phyloP scores from a whole-genome alignment of 441 rosid genomes.

The Kokia cookei region DNA sequence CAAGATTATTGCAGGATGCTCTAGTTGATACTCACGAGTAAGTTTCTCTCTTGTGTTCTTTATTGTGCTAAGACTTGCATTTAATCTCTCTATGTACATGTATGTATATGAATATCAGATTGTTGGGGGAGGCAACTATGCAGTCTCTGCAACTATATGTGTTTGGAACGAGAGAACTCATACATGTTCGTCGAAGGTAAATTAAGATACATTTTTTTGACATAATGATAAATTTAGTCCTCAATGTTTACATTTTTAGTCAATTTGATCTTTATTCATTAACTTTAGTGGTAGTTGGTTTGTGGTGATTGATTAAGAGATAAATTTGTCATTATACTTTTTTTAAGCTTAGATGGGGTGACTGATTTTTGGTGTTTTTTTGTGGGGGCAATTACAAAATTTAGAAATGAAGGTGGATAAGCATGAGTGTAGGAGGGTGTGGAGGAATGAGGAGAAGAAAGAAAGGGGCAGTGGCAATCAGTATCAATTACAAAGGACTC shows the following conservation, averaged over 20 bases:
- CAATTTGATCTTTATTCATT: too few relatives aligned
- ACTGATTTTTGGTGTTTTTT: background rate
- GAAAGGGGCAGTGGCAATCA: conserved; percentile 76
- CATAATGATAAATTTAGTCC: too few relatives aligned
- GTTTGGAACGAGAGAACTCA: conserved; percentile 51
- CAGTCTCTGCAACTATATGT: conserved; percentile 64
- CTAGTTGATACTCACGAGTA: conserved; percentile 49
- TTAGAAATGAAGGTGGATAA: conserved; percentile 52
- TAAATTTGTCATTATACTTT: too few relatives aligned
- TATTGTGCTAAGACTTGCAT: background rate
- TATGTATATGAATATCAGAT: conserved; percentile 21
- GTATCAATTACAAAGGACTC: conserved; percentile 48
- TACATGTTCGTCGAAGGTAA: conserved; percentile 39
- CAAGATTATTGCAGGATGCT: conserved; percentile 40
- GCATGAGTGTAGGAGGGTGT: conserved; percentile 51
- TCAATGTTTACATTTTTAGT: too few relatives aligned
- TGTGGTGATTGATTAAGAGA: too few relatives aligned
- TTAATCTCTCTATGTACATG: background rate
- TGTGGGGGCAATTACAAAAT: background rate
- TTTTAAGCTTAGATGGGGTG: background rate
- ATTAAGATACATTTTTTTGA: too few relatives aligned
- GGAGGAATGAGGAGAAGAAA: conserved; percentile 66
- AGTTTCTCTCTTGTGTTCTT: background rate
- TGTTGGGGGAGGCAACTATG: conserved; percentile 48
- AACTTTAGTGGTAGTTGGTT: too few relatives aligned